Evolutionary conservation across 495 filamentous ascomycete species (phyloP).

Genomic region (Daldinia concentrica): DNA sequence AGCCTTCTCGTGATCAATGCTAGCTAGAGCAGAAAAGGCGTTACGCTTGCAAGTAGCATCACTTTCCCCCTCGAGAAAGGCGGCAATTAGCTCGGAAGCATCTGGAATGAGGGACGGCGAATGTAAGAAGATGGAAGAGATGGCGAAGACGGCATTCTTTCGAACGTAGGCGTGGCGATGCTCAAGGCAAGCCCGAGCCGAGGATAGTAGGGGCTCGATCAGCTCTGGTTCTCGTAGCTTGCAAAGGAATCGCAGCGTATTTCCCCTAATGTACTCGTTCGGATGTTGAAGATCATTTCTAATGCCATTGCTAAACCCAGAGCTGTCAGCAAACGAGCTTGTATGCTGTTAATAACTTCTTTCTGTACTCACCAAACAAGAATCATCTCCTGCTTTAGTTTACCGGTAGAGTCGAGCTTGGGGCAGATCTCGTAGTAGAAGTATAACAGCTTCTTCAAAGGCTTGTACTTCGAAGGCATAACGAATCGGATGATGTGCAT

Average conservation of each 20-base stretch:
- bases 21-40: slow-evolving; percentile 89
- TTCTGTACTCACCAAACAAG: slow-evolving; percentile 83
- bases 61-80: slow-evolving; percentile 89
- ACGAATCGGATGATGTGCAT: slow-evolving; percentile 99
- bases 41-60: slow-evolving; percentile 98
- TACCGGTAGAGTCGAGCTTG: slow-evolving; percentile 88
- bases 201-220: slow-evolving; percentile 92
- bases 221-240: slow-evolving; percentile 97
- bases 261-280: slow-evolving; percentile 98
- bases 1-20: slow-evolving; percentile 92
- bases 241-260: slow-evolving; percentile 94
- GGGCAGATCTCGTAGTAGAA: slow-evolving; percentile 99
- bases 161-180: slow-evolving; percentile 97
- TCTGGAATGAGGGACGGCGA: slow-evolving; percentile 94
- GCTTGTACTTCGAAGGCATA: slow-evolving; percentile 96
- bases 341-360: not conserved
- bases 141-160: slow-evolving; percentile 96
- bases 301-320: slow-evolving; percentile 83
- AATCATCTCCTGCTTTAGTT: slow-evolving; percentile 99
- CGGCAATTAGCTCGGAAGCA: slow-evolving; percentile 89
- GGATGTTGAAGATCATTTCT: slow-evolving; percentile 96
- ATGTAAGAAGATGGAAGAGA: slow-evolving; percentile 92
- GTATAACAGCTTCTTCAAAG: slow-evolving; percentile 97
- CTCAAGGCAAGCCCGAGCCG: slow-evolving; percentile 89
- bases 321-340: slow-evolving; percentile 27